Percentiles rank a stretch among this genome's conserved stretches.
These are phyloP conservation scores for Pleurotus platypus DNA, from an alignment of 768 basidiomycete genomes.

Conservation along the genomic window DNA sequence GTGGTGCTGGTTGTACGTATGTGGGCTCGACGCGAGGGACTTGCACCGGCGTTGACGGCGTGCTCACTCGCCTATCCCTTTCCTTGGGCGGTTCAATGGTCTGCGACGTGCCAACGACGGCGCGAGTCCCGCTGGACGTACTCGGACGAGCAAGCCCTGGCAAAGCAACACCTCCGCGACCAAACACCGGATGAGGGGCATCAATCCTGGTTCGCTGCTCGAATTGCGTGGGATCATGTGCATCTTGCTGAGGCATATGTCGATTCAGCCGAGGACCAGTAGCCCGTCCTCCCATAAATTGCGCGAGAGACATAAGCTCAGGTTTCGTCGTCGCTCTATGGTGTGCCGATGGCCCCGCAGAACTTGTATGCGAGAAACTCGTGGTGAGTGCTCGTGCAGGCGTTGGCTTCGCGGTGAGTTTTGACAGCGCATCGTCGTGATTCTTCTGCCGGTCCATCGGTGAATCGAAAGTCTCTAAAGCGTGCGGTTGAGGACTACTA, in stretches of 20 bases:
- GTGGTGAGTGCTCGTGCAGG: constrained; percentile 5
- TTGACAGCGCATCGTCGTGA: constrained; percentile 44
- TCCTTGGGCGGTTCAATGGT: neutral
- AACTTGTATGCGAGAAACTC: neutral
- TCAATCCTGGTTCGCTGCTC: constrained; percentile 52
- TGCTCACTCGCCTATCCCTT: neutral
- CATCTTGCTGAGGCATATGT: constrained; percentile 70
- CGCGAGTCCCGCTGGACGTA: constrained; percentile 9
- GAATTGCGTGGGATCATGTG: constrained; percentile 61
- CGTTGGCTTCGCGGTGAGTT: constrained; percentile 33
- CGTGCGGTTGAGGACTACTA: constrained; percentile 12
- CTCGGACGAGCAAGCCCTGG: constrained; percentile 52
- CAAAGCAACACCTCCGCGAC: constrained; percentile 71
- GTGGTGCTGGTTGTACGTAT: neutral
- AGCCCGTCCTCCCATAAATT: constrained; percentile 78
- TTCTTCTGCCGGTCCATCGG: constrained; percentile 32
- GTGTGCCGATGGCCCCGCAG: constrained; percentile 15
- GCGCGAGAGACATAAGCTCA: constrained; percentile 67
- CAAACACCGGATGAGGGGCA: constrained; percentile 72
- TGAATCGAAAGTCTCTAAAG: constrained; percentile 4
- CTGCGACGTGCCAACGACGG: neutral
- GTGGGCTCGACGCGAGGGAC: neutral
- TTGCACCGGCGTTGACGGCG: neutral
- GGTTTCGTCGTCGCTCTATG: constrained; percentile 23
- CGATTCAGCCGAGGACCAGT: constrained; percentile 71